Evolutionary conservation across 1,139 yeast species (phyloP), one percentile per base, ranked within the genome.

Genomic region (Candida sp.): DNA sequence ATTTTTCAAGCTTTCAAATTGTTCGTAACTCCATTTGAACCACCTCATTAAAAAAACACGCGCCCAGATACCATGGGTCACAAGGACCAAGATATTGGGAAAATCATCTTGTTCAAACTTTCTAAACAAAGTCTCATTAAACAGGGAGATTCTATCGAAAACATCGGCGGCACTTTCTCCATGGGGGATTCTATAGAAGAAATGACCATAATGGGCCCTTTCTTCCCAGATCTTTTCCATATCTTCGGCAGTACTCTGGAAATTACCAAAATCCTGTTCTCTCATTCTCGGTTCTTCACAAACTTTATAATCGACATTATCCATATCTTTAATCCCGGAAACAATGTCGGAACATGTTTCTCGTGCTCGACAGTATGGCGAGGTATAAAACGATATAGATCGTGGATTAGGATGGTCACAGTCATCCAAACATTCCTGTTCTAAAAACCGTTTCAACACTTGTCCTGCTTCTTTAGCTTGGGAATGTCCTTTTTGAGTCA

Each of bases 161-260:
- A 90, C 97, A 62, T 90, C 97, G 0, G 97, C 97, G 0, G 97
- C 97, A 55, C 93, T 84, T 61, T 90, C 97, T 4, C 97, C 97
- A 56, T 87, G 83, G 8, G 97, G 97, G 30, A 90, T 90, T 44
- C 97, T 66, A 60, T 86, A 90, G 63, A 90, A 90, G 45, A 90
- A 90, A 63, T 89, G 96, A 0, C 97, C 97, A 63, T 90, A 90
- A 51, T 82, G 82, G 0, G 96, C 91, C 38, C 97, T 67, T 54
- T 87, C 95, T 43, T 76, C 75, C 89, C 95, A 85, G 32, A 87
- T 82, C 52, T 70, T 68, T 53, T 82, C 83, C 95, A 90, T 88
- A 50, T 84, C 90, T 44, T 77, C 84, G 3, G 84, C 77, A 35
- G 85, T 79, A 45, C 84, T 78, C 64, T 90, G 97, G 63, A 88